Evolutionary conservation across 495 filamentous ascomycete genomes (phyloP), one percentile per base, ranked within the genome.

Genomic region (Neurospora cerealis): DNA sequence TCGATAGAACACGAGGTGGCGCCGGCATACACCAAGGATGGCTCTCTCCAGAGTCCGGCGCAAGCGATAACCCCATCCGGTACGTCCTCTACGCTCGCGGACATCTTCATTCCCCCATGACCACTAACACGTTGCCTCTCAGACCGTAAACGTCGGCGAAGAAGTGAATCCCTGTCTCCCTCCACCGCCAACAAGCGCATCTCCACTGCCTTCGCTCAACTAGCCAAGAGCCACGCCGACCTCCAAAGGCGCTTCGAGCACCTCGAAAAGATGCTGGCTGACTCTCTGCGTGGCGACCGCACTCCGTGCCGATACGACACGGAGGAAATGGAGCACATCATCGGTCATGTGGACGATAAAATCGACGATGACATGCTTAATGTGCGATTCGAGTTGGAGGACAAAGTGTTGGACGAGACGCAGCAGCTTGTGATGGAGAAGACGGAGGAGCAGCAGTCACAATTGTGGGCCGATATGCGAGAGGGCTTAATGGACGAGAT

Each of bases 91-190:
- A n/a, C n/a, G n/a, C n/a, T n/a, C n/a, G n/a, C n/a, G n/a, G n/a
- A n/a, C n/a, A n/a, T n/a, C n/a, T n/a, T n/a, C n/a, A n/a, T n/a
- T n/a, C n/a, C n/a, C n/a, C n/a, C n/a, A n/a, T n/a, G n/a, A n/a
- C n/a, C 54, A n/a, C 28, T 69, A 1, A n/a, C 24, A n/a, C 24
- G 38, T 7, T 54, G 10, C 28, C 21, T 28, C 17, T 39, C 7
- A 73, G 72, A 70, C 37, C 72, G 72, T 17, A 73, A 73, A 73
- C 72, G 72, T 28, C 54, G 72, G 15, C 72, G 72, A 5, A 73
- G 62, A 37, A 73, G 72, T 15, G 72, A 73, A 32, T 21, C 37
- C 3, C 69, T 0, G 39, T 69, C 72, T 70, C 48, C 62, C 37
- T 73, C 72, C 13, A 46, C 32, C 24, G 15, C 24, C 21, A 28